A percentile compares a stretch with the other conserved stretches of the same genome.
Conservation (phyloP, 148 eudicot genomes). For the Tetragonia tetragonoides region DNA sequence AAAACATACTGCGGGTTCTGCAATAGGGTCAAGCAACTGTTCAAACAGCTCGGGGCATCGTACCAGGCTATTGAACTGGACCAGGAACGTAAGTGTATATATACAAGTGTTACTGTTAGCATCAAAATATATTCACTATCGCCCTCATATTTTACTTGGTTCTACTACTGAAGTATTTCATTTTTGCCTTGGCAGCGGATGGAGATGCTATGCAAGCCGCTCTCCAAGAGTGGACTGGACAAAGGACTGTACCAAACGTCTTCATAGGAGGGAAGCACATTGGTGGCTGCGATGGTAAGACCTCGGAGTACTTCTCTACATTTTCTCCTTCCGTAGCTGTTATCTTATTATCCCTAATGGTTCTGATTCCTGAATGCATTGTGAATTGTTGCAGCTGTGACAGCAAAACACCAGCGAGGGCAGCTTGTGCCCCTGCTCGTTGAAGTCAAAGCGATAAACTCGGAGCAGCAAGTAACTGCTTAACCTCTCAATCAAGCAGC, state of each 20-base stretch:
- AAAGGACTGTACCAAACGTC: conserved; percentile 81
- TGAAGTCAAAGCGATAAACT: conserved; percentile 48
- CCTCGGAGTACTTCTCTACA: neutral
- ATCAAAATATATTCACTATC: too few species aligned
- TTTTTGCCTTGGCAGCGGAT: conserved; percentile 43
- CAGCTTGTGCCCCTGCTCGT: conserved; percentile 63
- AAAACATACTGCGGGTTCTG: conserved; percentile 76
- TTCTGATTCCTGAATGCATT: neutral
- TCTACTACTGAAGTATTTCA: neutral
- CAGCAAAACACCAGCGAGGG: conserved; percentile 45
- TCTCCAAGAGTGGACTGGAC: conserved; percentile 71
- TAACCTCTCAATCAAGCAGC: conserved; percentile 13
- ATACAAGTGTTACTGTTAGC: neutral
- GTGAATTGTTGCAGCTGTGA: conserved; percentile 43
- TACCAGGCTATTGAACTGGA: conserved; percentile 65
- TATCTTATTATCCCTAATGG: neutral
- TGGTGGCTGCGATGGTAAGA: conserved; percentile 67
- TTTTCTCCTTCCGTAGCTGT: neutral
- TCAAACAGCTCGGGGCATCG: conserved; percentile 56
- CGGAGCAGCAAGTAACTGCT: conserved; percentile 13
- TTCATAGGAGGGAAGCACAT: conserved; percentile 73
- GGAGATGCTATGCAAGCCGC: conserved; percentile 67
- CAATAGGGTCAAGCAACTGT: conserved; percentile 53
- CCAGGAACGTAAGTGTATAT: conserved; percentile 56
- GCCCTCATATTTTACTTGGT: neutral